Conservation (phyloP, 108 stramenopile genomes). For the Cylindrotheca closterium region DNA sequence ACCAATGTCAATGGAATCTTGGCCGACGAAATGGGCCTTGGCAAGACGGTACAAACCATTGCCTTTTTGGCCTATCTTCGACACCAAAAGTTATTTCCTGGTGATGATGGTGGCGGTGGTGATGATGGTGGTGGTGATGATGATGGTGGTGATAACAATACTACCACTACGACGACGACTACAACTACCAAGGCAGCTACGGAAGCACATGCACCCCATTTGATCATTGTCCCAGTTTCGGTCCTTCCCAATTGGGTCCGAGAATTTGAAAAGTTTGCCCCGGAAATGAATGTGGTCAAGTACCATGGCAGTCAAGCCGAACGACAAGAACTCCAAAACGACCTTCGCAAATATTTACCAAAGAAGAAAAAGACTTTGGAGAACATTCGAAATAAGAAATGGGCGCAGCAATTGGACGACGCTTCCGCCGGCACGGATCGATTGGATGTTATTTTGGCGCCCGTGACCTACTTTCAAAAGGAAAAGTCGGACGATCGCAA, state of each 20-base stretch:
- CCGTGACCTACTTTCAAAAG: constrained; percentile 79
- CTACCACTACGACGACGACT: too few relatives aligned
- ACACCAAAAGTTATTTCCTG: constrained; percentile 17
- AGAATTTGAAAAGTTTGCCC: constrained; percentile 91
- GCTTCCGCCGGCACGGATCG: background rate
- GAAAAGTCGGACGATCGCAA: constrained; percentile 71
- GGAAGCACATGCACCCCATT: constrained; percentile 53
- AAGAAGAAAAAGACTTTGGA: constrained; percentile 1
- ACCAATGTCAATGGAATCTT: constrained; percentile 93
- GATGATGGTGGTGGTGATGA: constrained; percentile 17
- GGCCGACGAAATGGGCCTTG: constrained; percentile 96
- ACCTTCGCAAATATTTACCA: constrained; percentile 41
- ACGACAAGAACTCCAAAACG: constrained; percentile 54
- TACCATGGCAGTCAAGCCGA: constrained; percentile 72
- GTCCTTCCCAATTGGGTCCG: constrained; percentile 94
- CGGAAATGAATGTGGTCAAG: constrained; percentile 80
- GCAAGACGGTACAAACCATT: constrained; percentile 96
- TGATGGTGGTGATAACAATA: constrained; percentile 9
- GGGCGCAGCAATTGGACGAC: background rate
- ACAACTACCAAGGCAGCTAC: constrained; percentile 8
- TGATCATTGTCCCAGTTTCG: constrained; percentile 94
- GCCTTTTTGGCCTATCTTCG: constrained; percentile 89
- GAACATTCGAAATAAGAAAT: background rate
- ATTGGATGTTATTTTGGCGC: constrained; percentile 77
- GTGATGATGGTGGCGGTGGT: constrained; percentile 12